A percentile compares a stretch with the other conserved stretches of the same genome.
phyloP scores from a whole-genome alignment of 768 basidiomycete genomes.

The Trametes punicea region DNA sequence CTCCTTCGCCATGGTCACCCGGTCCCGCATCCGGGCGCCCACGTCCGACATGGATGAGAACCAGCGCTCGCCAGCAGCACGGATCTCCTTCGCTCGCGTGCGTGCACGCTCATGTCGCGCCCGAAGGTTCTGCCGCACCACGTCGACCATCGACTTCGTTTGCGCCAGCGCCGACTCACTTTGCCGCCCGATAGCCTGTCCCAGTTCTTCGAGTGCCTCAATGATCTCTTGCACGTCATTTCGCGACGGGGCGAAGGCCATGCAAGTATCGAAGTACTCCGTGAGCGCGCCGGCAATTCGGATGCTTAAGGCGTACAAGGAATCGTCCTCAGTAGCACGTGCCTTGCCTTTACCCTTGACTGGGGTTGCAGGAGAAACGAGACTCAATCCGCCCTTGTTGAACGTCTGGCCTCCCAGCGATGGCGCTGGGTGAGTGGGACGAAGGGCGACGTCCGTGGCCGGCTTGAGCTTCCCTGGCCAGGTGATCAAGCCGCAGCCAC shows the following conservation, averaged over 20 bases:
- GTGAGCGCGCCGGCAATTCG: conserved; percentile 26
- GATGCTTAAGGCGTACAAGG: conserved; percentile 25
- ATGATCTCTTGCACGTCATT: conserved; percentile 27
- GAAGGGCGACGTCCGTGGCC: conserved; percentile 25
- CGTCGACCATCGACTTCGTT: conserved; percentile 12
- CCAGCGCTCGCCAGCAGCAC: conserved; percentile 28
- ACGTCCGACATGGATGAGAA: conserved; percentile 21
- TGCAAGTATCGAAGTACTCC: conserved; percentile 23
- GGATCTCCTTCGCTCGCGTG: conserved; percentile 28
- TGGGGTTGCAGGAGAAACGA: conserved; percentile 11
- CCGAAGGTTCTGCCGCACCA: conserved; percentile 24
- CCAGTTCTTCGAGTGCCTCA: conserved; percentile 28
- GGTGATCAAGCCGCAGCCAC: conserved; percentile 30
- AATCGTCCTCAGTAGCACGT: conserved; percentile 14
- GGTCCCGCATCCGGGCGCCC: conserved; percentile 24
- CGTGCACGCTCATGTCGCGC: conserved; percentile 30
- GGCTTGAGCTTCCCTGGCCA: conserved; percentile 26
- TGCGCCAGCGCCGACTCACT: conserved; percentile 18
- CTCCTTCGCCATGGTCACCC: conserved; percentile 26
- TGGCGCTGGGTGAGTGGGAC: conserved; percentile 21
- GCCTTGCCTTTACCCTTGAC: conserved; percentile 27
- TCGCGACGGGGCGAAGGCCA: conserved; percentile 11
- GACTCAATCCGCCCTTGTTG: conserved; percentile 11
- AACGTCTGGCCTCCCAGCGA: conserved; percentile 12
- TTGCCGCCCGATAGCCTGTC: conserved; percentile 24